A percentile compares a stretch with the other conserved stretches of the same genome.
Conservation (phyloP, 768 basidiomycete species). For the Exidia glandulosa region DNA sequence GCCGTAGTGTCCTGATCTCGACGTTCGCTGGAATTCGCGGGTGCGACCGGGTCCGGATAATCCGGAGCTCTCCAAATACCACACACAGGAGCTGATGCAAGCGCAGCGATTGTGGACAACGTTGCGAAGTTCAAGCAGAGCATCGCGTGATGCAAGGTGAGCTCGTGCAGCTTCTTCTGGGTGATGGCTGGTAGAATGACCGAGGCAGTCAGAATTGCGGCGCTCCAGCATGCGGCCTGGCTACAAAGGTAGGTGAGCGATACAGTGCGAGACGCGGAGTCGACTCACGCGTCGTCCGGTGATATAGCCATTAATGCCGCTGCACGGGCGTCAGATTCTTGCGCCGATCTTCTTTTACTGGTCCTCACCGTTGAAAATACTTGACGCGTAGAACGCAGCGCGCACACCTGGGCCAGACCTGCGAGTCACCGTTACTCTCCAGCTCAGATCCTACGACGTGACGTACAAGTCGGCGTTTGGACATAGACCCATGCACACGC, state of each 20-base stretch:
- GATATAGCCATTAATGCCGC: neutral
- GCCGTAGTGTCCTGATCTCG: too few species aligned
- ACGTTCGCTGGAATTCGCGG: neutral
- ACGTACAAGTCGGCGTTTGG: neutral
- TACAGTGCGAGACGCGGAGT: too few species aligned
- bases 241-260: too few species aligned
- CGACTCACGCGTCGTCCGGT: neutral
- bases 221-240: constrained; percentile 3
- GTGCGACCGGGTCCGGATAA: neutral
- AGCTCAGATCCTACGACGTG: neutral
- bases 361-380: constrained; percentile 1
- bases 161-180: constrained; percentile 1
- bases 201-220: constrained; percentile 3
- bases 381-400: neutral
- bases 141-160: constrained; percentile 7
- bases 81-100: constrained; percentile 8
- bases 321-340: neutral
- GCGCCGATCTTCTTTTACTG: neutral
- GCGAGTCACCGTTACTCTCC: neutral
- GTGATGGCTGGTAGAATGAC: constrained; percentile 5
- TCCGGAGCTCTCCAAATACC: neutral
- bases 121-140: constrained; percentile 8
- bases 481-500: neutral
- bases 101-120: constrained; percentile 4
- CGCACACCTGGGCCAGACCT: neutral